A percentile compares a stretch with the other conserved stretches of the same genome.
Conservation (phyloP, 805 yeast genomes). For the Priceomyces haplophilus region DNA sequence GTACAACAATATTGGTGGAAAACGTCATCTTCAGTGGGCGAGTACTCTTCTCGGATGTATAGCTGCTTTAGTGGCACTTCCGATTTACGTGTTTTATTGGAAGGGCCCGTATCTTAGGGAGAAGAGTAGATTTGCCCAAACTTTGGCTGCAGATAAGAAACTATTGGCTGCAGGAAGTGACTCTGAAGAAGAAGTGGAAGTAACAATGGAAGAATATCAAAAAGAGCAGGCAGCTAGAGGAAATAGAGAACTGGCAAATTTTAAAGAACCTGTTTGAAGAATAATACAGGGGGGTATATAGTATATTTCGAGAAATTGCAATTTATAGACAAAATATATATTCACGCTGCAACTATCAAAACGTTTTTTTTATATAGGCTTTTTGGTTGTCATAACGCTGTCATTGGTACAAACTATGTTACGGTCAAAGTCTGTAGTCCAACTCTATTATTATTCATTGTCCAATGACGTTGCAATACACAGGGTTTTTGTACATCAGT, state of each 20-base stretch:
- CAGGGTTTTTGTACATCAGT: too few relatives aligned
- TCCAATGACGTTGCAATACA: too few relatives aligned
- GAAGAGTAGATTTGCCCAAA: constrained; percentile 35
- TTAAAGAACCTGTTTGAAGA: neutral
- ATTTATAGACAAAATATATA: too few relatives aligned
- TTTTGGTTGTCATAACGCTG: too few relatives aligned
- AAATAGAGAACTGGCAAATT: neutral
- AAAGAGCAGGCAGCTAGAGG: constrained; percentile 2
- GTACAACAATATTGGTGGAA: constrained; percentile 30
- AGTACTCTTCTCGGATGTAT: constrained; percentile 36
- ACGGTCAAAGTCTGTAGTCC: too few relatives aligned
- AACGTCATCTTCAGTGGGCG: constrained; percentile 35
- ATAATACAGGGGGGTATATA: neutral
- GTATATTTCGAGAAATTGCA: neutral
- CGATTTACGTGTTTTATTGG: constrained; percentile 39
- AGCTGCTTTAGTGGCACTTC: constrained; percentile 31
- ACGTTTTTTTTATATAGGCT: too few relatives aligned
- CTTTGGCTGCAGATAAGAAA: constrained; percentile 28
- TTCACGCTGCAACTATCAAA: too few relatives aligned
- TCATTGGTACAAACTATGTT: too few relatives aligned
- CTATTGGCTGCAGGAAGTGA: constrained; percentile 7
- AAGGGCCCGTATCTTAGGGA: constrained; percentile 36
- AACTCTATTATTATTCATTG: too few relatives aligned
- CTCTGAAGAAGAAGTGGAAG: constrained; percentile 4
- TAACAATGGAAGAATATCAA: constrained; percentile 1